A percentile compares a stretch with the other conserved stretches of the same genome.
Conservation (phyloP, 495 filamentous ascomycete species). For the Aspergillus coremiiformis region DNA sequence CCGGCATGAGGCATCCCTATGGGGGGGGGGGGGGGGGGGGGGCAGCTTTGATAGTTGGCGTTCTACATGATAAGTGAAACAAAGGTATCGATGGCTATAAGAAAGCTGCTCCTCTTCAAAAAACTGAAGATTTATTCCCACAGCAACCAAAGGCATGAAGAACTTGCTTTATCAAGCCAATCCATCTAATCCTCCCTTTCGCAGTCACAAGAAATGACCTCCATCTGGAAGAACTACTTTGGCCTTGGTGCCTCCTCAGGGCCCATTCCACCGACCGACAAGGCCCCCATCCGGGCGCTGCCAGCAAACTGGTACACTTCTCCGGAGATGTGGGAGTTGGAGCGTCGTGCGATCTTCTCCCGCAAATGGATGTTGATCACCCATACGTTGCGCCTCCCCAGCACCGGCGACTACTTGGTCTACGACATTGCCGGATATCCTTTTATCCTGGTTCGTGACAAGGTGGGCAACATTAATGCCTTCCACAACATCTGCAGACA, state of each 20-base stretch:
- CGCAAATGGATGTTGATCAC: constrained; percentile 48
- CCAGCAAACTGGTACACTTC: constrained; percentile 46
- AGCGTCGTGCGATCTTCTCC: constrained; percentile 47
- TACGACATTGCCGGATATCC: constrained; percentile 42
- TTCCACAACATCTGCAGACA: constrained; percentile 56
- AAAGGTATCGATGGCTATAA: background rate
- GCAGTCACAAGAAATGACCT: background rate
- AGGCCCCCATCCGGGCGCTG: constrained; percentile 26
- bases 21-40: no score
- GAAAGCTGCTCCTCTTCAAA: background rate
- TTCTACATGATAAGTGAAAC: background rate
- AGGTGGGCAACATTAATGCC: constrained; percentile 44
- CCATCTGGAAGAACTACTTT: constrained; percentile 17
- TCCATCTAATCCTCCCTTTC: background rate
- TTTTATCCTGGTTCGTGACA: constrained; percentile 44
- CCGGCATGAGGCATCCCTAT: background rate
- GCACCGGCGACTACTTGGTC: constrained; percentile 43
- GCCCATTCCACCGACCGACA: constrained; percentile 2
- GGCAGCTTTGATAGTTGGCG: background rate
- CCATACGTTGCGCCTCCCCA: constrained; percentile 37
- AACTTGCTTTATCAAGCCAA: background rate
- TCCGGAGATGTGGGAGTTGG: constrained; percentile 44
- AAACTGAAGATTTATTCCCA: background rate
- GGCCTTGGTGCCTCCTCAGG: constrained; percentile 11
- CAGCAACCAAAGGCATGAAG: background rate